Conservation (phyloP, 495 filamentous ascomycete genomes). For the Xylaria bambusicola region DNA sequence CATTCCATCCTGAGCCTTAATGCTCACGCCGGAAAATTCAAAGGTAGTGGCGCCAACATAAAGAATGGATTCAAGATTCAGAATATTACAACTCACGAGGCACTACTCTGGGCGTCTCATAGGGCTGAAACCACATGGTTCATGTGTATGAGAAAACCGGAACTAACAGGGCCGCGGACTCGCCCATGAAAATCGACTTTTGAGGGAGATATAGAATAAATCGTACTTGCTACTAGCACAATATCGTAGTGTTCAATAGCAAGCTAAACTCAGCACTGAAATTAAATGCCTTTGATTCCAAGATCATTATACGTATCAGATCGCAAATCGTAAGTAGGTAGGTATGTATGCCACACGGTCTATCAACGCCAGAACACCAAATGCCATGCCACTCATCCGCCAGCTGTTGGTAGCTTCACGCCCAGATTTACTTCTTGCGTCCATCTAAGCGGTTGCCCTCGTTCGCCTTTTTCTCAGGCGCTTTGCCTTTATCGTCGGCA, state of each 20-base stretch:
- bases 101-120: too few relatives aligned
- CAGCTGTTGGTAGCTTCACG: not conserved
- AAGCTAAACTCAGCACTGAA: not conserved
- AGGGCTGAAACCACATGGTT: too few relatives aligned
- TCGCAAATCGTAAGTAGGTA: not conserved
- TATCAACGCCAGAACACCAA: slow-evolving; percentile 17
- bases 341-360: not conserved
- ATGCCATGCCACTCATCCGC: slow-evolving; percentile 8
- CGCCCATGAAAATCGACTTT: too few relatives aligned
- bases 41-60: too few relatives aligned
- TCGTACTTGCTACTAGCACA: not conserved
- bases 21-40: too few relatives aligned
- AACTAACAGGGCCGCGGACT: too few relatives aligned
- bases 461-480: slow-evolving; percentile 35
- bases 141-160: too few relatives aligned
- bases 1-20: too few relatives aligned
- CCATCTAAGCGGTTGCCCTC: slow-evolving; percentile 44
- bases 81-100: too few relatives aligned
- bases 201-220: too few relatives aligned
- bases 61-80: too few relatives aligned
- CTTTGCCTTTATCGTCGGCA: slow-evolving; percentile 40
- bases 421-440: slow-evolving; percentile 21
- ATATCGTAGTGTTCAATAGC: not conserved
- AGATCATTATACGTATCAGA: not conserved
- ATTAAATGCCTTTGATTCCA: not conserved